Evolutionary conservation across 2,329 filamentous ascomycete genomes (phyloP).

Genomic region (Epichloe baconii): DNA sequence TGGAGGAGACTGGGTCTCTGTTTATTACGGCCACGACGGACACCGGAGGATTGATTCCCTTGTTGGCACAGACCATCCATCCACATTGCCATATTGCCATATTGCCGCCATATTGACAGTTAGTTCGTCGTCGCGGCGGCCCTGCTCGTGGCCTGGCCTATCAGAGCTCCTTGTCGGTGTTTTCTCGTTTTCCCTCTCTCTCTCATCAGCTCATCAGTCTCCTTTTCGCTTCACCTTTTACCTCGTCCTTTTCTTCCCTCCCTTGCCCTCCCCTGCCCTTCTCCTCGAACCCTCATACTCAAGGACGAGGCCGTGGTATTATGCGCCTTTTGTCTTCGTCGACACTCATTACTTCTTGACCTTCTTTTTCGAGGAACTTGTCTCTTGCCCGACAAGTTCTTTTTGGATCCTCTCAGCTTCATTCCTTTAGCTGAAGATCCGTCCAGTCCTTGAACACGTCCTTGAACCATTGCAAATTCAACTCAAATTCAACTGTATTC

Average conservation of each 20-base stretch:
- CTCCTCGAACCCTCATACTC: neutral
- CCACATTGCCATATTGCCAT: too few species aligned
- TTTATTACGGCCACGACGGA: too few species aligned
- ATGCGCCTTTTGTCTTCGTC: neutral
- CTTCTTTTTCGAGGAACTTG: neutral
- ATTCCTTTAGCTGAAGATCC: constrained; percentile 23
- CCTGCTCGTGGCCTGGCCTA: too few species aligned
- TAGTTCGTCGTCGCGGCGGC: too few species aligned
- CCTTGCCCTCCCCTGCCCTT: neutral
- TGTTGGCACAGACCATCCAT: too few species aligned
- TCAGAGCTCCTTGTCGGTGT: too few species aligned
- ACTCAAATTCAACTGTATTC: neutral
- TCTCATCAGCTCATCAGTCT: neutral
- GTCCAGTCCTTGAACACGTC: constrained; percentile 22
- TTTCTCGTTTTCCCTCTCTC: too few species aligned
- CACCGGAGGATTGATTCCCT: too few species aligned
- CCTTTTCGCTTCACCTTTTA: neutral
- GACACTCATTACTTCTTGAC: constrained; percentile 1
- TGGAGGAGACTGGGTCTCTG: too few species aligned
- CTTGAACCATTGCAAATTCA: constrained; percentile 5
- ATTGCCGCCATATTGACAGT: too few species aligned
- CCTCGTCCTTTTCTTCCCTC: neutral
- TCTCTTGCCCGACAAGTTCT: neutral
- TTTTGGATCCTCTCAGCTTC: constrained; percentile 12
- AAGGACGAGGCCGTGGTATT: neutral